Evolutionary conservation across 805 yeast genomes (phyloP).

Genomic region (Lipomyces chichibuensis): DNA sequence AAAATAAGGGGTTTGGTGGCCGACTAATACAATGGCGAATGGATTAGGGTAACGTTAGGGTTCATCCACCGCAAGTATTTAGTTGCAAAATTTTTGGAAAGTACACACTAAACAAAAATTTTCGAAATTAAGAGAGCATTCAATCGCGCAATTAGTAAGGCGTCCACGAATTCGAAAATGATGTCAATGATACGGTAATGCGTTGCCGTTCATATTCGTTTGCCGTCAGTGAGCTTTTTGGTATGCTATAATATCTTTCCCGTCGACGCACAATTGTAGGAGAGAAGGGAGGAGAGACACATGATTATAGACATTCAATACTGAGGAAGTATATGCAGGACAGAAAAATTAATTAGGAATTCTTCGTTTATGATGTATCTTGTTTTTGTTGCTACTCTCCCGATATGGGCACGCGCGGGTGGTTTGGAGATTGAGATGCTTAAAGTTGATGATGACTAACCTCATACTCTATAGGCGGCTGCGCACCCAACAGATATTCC

Average conservation of each 20-base stretch:
- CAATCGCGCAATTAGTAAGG: too few relatives aligned
- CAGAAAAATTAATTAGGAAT: constrained; percentile 62
- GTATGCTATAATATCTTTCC: background rate
- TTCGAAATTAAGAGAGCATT: too few relatives aligned
- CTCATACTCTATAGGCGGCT: background rate
- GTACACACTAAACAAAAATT: too few relatives aligned
- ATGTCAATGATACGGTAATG: background rate
- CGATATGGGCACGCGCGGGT: background rate
- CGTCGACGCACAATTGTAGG: background rate
- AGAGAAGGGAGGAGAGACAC: background rate
- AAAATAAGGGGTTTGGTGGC: too few relatives aligned
- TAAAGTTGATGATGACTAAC: background rate
- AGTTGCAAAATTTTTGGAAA: too few relatives aligned
- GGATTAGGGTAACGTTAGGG: too few relatives aligned
- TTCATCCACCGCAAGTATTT: too few relatives aligned
- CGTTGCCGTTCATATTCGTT: background rate
- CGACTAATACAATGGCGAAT: too few relatives aligned
- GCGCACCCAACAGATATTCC: background rate
- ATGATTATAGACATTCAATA: constrained; percentile 27
- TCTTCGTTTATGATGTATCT: constrained; percentile 69
- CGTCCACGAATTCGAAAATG: too few relatives aligned
- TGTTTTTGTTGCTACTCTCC: background rate
- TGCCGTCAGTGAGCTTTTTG: background rate
- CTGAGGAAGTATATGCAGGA: constrained; percentile 84
- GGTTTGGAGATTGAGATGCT: background rate